These are phyloP conservation scores for Nakazawaea holstii DNA, from an alignment of 805 yeast species.

Conservation along the genomic window DNA sequence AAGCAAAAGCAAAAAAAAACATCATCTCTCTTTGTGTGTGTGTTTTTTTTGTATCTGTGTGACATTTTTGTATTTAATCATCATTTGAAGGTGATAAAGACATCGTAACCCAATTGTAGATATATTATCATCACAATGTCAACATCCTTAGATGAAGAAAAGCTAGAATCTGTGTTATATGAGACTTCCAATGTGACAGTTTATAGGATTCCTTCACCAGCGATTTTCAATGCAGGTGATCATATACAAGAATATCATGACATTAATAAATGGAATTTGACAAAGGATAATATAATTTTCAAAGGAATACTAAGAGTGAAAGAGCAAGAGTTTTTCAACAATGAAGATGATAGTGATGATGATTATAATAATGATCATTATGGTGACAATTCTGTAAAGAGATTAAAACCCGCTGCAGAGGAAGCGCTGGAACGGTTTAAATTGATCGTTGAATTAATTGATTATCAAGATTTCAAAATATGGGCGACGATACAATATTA, in stretches of 20 bases:
- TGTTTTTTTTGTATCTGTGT: too few species aligned
- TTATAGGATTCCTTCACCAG: constrained; percentile 8
- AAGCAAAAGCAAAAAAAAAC: background rate
- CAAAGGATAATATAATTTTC: constrained; percentile 5
- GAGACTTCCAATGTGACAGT: constrained; percentile 9
- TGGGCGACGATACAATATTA: constrained; percentile 6
- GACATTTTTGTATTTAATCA: too few species aligned
- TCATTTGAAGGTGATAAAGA: background rate
- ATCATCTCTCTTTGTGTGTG: too few species aligned
- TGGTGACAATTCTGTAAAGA: background rate
- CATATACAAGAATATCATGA: constrained; percentile 10
- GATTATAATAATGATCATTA: too few species aligned
- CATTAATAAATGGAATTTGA: constrained; percentile 5
- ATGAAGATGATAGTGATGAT: constrained; percentile 2
- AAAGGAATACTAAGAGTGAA: constrained; percentile 7
- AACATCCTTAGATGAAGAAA: constrained; percentile 6
- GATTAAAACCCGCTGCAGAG: background rate
- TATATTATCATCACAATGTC: background rate
- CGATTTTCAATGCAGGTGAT: background rate
- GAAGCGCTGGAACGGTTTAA: constrained; percentile 4
- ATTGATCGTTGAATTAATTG: constrained; percentile 4
- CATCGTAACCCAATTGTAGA: too few species aligned
- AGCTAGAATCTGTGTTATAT: constrained; percentile 7
- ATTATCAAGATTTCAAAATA: background rate
- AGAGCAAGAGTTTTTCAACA: constrained; percentile 3